Evolutionary conservation across 2,329 filamentous ascomycete species (phyloP), one percentile per base, ranked within the genome.

Genomic region (Neonectria magnoliae): DNA sequence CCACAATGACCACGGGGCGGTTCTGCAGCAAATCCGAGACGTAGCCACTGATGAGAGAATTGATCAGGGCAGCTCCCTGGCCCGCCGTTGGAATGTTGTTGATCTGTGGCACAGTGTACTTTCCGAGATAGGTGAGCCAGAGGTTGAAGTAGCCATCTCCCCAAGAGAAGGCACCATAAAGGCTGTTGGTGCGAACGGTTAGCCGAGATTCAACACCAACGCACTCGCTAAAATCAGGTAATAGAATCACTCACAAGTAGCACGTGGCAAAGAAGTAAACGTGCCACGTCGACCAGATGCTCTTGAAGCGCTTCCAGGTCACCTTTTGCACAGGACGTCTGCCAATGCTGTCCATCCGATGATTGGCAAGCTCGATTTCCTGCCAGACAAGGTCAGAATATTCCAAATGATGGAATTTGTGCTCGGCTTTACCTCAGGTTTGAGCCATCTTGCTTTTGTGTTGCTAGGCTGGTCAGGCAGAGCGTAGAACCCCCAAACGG

Each of bases 41-140:
- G 7, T 56, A 44, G 1, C 63, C 63, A 16, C 63, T 65, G 31
- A 65, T 65, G 36, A 68, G 62, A 13, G 65, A 57, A 6, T 65
- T 64, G 11, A 68, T 44, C 3, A 68, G 42, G 10, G 59, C 65
- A 10, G 63, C 65, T 16, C 63, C 65, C 11, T 68, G 64, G 5
- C 65, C 65, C 4, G 76, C 72, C 0, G 81, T 83, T 2, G 81
- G 79, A 29, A 82, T 81, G 64, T 80, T 81, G 72, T 83, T 82
- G 70, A 81, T 77, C 63, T 82, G 65, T 4, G 76, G 75, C 1
- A 80, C 72, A 0, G 75, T 73, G 70, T 79, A 81, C 11, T 63
- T 22, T 36, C 64, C 62, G 3, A 75, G 76, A 3, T 75, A 68
- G 45, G 78, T 78, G 20, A 82, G 76, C 75, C 80, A 82, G 0